Evolutionary conservation across 345 rosid species (phyloP), one percentile per base, ranked within the genome.

Genomic region (Microcos paniculata): DNA sequence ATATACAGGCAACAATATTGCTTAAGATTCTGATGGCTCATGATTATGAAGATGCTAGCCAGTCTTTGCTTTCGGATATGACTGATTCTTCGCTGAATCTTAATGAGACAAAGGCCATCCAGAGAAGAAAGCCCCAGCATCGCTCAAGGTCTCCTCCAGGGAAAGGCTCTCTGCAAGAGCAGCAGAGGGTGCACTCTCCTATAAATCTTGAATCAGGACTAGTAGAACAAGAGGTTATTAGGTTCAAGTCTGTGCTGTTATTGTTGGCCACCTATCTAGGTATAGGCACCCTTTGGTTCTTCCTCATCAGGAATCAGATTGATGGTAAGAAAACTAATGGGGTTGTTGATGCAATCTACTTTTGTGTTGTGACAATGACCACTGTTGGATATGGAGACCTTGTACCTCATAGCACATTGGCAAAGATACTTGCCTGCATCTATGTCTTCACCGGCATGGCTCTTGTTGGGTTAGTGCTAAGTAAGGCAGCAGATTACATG

Each of bases 341-440:
- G n/a, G 48, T 87, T 64, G 70, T 87, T 1, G 89, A 90, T 78
- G 85, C 90, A 10, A 33, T 88, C 23, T 87, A 90, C 80, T 86
- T 90, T 56, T 81, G 84, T 42, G 78, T 88, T 11, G 86, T 88
- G 74, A 86, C 91, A 4, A 82, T 87, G 87, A 87, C 90, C 7
- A 86, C 88, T 0, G 90, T 86, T 10, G 94, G 90, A 64, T 87
- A 87, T 63, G 92, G 94, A 1, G 92, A 88, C 76, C 84, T 88
- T 26, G 85, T 88, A 28, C 92, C 94, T 18, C 71, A 23, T 13
- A 85, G 78, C 73, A 28, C 76, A 3, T 24, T 72, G 68, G 77
- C 84, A 0, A 87, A 88, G 79, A 73, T 88, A 9, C 81, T 90
- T 15, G 86, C 89, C 1, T 80, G 84, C 38, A 6, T 79, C 21